Evolutionary conservation across 179 eudicot genomes (phyloP).

Genomic region (Drosera spatulata): DNA sequence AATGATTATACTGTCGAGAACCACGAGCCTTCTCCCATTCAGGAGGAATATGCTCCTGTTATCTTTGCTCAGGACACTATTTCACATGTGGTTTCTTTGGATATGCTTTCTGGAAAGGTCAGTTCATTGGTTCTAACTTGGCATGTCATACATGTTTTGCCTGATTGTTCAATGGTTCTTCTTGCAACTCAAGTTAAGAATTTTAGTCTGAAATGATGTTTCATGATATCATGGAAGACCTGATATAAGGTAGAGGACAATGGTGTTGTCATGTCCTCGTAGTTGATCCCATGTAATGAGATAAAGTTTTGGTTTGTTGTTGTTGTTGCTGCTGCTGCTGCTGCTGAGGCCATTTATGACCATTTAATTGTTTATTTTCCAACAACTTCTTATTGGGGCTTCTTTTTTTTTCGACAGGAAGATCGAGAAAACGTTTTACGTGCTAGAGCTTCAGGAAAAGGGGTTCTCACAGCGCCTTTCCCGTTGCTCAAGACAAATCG

Average conservation of each 20-base stretch:
- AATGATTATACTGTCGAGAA: slow-evolving; percentile 48
- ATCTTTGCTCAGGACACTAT: slow-evolving; percentile 87
- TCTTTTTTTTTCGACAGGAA: slow-evolving; percentile 32
- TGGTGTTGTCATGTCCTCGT: too few species aligned
- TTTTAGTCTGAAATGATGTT: too few species aligned
- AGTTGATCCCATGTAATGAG: too few species aligned
- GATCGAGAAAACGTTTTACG: slow-evolving; percentile 86
- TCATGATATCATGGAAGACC: too few species aligned
- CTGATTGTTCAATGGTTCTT: too few species aligned
- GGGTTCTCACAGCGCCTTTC: slow-evolving; percentile 83
- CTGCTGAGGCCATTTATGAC: too few species aligned
- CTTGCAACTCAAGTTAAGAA: too few species aligned
- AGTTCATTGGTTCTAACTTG: not conserved
- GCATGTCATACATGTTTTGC: too few species aligned
- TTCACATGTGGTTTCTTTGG: slow-evolving; percentile 70
- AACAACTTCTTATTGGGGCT: not conserved
- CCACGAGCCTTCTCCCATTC: slow-evolving; percentile 55
- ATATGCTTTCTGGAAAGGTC: slow-evolving; percentile 82
- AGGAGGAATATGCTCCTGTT: slow-evolving; percentile 85
- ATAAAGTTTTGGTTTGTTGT: too few species aligned
- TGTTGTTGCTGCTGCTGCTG: too few species aligned
- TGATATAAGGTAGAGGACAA: too few species aligned
- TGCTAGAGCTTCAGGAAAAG: slow-evolving; percentile 79
- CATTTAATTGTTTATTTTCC: not conserved
- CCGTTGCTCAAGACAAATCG: slow-evolving; percentile 69